Conservation (phyloP, 305 asterid species). For the Plantago coronopus region DNA sequence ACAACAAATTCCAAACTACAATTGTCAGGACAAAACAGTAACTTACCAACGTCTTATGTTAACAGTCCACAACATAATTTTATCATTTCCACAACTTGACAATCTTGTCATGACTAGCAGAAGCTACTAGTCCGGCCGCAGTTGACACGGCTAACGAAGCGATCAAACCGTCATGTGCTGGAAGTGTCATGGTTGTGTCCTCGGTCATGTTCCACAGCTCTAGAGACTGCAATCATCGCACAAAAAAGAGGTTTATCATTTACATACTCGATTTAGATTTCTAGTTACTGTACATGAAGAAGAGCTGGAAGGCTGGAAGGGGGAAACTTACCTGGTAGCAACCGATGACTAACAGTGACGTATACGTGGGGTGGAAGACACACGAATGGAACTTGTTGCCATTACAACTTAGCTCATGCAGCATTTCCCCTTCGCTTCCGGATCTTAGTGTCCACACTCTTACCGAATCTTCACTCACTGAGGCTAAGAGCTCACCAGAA, state of each 20-base stretch:
- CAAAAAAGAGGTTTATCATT: background rate
- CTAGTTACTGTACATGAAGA: background rate
- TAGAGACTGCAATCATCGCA: conserved; percentile 50
- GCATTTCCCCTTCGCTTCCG: conserved; percentile 78
- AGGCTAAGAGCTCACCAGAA: conserved; percentile 82
- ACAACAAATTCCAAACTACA: background rate
- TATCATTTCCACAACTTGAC: conserved; percentile 88
- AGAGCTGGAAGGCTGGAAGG: background rate
- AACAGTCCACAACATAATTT: background rate
- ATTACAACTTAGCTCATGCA: conserved; percentile 80
- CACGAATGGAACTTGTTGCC: conserved; percentile 90
- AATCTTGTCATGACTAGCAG: conserved; percentile 87
- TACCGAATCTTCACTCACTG: conserved; percentile 89
- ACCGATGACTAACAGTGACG: conserved; percentile 80
- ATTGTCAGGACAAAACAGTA: background rate
- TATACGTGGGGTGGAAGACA: conserved; percentile 84
- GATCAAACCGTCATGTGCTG: conserved; percentile 82
- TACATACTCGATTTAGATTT: background rate
- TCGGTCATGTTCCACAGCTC: conserved; percentile 95
- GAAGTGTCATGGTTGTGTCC: conserved; percentile 72
- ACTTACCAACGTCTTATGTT: background rate
- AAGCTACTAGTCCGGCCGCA: conserved; percentile 75
- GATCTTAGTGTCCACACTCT: conserved; percentile 77
- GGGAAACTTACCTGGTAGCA: conserved; percentile 79
- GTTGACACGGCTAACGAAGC: conserved; percentile 77